A percentile compares a stretch with the other conserved stretches of the same genome.
These are phyloP conservation scores for Elsinoe australis DNA, from an alignment of 2,329 filamentous ascomycete species.

Conservation along the genomic window DNA sequence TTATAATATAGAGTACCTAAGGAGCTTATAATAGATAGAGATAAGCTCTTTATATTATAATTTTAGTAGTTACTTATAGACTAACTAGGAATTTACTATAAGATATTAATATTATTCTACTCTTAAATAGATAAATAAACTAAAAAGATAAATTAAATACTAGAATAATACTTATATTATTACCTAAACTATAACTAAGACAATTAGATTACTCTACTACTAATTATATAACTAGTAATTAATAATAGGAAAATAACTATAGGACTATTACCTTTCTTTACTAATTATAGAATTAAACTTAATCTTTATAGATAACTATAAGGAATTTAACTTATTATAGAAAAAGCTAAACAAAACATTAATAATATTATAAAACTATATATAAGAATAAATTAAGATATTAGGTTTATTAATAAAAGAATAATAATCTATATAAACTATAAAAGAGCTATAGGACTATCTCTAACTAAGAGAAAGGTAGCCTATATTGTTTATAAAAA, in stretches of 20 bases:
- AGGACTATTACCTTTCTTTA: background rate
- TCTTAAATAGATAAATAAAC: conserved; percentile 20
- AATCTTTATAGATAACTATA: conserved; percentile 1
- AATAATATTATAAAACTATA: conserved; percentile 9
- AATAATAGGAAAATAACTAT: conserved; percentile 16
- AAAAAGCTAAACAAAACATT: conserved; percentile 9
- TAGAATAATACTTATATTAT: conserved; percentile 19
- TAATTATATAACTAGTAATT: conserved; percentile 7
- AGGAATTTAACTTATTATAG: conserved; percentile 12
- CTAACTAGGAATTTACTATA: conserved; percentile 3
- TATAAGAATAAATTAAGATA: conserved; percentile 10
- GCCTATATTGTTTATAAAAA: conserved; percentile 15
- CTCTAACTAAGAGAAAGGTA: conserved; percentile 15
- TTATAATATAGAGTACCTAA: conserved; percentile 3
- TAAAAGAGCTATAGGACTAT: conserved; percentile 7
- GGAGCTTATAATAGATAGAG: conserved; percentile 14
- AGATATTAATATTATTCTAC: conserved; percentile 19
- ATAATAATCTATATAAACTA: background rate
- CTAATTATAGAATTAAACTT: background rate
- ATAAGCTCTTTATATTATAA: conserved; percentile 17
- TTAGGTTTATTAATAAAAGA: background rate
- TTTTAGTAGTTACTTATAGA: conserved; percentile 18
- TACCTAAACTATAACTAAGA: conserved; percentile 10
- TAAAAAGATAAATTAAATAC: conserved; percentile 18
- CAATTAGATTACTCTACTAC: conserved; percentile 8